Evolutionary conservation across 169 alveolate species (phyloP).

Genomic region (Plasmodium yoelii): DNA sequence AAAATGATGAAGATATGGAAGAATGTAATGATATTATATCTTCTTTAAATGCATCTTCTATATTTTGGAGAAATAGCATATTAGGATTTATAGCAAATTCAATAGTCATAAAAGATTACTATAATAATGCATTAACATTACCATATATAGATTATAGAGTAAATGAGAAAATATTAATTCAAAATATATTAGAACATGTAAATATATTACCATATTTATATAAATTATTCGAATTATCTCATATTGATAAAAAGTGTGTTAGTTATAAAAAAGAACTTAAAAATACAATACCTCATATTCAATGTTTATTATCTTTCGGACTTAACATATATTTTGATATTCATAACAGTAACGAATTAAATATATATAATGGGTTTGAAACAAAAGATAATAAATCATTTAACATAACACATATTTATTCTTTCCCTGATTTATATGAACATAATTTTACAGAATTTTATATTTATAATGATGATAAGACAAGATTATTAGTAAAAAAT

Average conservation of each 20-base stretch:
- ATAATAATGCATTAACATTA: conserved; percentile 41
- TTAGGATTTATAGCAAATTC: conserved; percentile 75
- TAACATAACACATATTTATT: conserved; percentile 55
- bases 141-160: conserved; percentile 43
- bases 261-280: conserved; percentile 40
- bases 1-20: conserved; percentile 73
- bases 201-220: conserved; percentile 65
- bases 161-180: conserved; percentile 61
- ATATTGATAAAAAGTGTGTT: conserved; percentile 56
- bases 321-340: conserved; percentile 62
- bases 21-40: conserved; percentile 68
- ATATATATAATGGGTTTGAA: conserved; percentile 49
- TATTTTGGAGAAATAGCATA: conserved; percentile 72
- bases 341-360: conserved; percentile 25
- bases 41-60: conserved; percentile 49
- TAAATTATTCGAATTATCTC: conserved; percentile 61
- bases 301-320: conserved; percentile 66
- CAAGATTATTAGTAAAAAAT: conserved; percentile 33
- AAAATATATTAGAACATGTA: conserved; percentile 47
- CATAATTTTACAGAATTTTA: conserved; percentile 49
- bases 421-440: conserved; percentile 60
- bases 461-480: conserved; percentile 42
- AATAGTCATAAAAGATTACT: conserved; percentile 28
- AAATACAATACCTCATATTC: conserved; percentile 74
- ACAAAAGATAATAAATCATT: conserved; percentile 31